Evolutionary conservation across 2,329 filamentous ascomycete genomes (phyloP), one percentile per base, ranked within the genome.

Genomic region (Fusarium multiceps): DNA sequence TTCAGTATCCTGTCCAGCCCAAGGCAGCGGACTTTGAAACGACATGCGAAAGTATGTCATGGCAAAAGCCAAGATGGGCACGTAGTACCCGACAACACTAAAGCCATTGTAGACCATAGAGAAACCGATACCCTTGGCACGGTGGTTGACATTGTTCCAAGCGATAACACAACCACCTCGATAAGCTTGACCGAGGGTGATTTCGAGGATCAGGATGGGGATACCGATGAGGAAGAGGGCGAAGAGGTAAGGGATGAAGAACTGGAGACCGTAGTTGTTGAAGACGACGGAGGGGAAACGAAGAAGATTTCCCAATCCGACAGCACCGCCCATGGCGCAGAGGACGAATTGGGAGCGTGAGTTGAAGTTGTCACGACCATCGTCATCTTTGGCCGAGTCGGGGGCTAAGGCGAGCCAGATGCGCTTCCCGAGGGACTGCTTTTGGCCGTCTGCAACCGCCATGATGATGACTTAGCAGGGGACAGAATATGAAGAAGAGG

Each of bases 171-270:
- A 81, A 14, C 85, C 85, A 27, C 83, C 84, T 5, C 85, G 84
- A 66, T 87, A 87, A 2, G 85, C 84, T 61, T 87, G 91, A 50
- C 92, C 92, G 34, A 92, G 92, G 37, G 90, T 90, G 51, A 87
- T 85, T 65, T 88, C 85, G 25, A 88, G 81, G 7, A 86, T 80
- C 12, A 88, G 79, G 0, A 83, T 80, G 0, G 86, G 86, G 20
- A 88, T 87, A 14, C 85, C 86, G 41, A 88, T 55, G 4, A 71
- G 55, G n/a, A 71, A 71, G 12, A 71, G 42, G 0, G 85, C 83
- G 10, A 87, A 75, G 13, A 86, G 65, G 60, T 87, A 87, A 0
- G 85, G 86, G 20, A 87, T 83, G 71, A 87, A 88, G 83, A 84
- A 88, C 63, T 88, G 86, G 1, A 87, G 77, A 11, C 86, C 86